phyloP scores from a whole-genome alignment of 2,329 filamentous ascomycete species.

The Scedosporium minutisporum region DNA sequence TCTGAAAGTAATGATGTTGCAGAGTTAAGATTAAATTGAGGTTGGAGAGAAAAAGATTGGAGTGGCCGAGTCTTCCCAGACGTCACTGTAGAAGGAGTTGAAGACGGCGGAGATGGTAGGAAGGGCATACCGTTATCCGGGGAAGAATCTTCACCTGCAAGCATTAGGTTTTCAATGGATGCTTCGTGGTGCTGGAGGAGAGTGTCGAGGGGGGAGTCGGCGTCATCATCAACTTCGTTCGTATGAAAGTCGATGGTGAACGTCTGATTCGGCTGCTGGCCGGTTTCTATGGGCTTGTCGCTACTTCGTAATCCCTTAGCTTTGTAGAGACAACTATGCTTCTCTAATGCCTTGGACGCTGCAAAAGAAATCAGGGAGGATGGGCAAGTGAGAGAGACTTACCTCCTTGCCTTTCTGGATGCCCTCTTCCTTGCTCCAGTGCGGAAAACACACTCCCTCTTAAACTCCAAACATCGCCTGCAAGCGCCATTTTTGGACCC shows the following conservation, averaged over 20 bases:
- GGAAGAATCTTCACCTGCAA: conserved; percentile 16
- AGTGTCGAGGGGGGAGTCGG: conserved; percentile 28
- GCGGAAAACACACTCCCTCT: conserved; percentile 43
- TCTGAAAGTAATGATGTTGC: conserved; percentile 33
- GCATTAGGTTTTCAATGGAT: conserved; percentile 30
- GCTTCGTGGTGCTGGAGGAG: conserved; percentile 33
- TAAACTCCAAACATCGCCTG: conserved; percentile 41
- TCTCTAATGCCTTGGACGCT: neutral
- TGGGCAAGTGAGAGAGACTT: conserved; percentile 16
- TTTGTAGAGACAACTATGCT: neutral
- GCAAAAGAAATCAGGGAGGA: no score
- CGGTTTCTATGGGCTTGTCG: conserved; percentile 2
- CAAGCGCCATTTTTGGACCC: conserved; percentile 39
- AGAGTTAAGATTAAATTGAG: conserved; percentile 46
- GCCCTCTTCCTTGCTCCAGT: conserved; percentile 40
- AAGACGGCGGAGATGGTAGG: conserved; percentile 13
- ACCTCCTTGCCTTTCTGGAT: conserved; percentile 33
- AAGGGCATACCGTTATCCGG: conserved; percentile 7
- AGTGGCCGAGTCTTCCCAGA: conserved; percentile 22
- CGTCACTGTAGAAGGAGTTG: conserved; percentile 17
- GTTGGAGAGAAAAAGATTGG: conserved; percentile 33
- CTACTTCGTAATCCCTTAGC: neutral
- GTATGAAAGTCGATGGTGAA: conserved; percentile 45
- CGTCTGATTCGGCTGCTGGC: conserved; percentile 18
- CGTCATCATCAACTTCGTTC: conserved; percentile 24